Conservation (phyloP, 2,329 filamentous ascomycete genomes). For the Hymenoscyphus repandus region DNA sequence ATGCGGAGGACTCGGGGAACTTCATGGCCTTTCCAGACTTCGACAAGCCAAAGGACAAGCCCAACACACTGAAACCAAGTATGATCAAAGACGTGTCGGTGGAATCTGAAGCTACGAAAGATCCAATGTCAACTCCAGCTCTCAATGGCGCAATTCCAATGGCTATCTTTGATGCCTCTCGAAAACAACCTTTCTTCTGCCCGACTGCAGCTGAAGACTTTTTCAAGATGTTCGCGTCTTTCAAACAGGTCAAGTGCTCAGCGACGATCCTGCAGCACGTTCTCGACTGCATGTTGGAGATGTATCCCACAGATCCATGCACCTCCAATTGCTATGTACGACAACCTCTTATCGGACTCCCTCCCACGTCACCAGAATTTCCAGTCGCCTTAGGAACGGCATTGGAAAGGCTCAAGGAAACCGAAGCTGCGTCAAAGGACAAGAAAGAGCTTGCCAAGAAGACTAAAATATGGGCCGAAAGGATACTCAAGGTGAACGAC, state of each 20-base stretch:
- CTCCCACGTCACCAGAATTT: conserved; percentile 61
- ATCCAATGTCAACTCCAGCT: conserved; percentile 60
- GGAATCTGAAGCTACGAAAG: conserved; percentile 34
- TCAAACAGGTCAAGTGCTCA: conserved; percentile 60
- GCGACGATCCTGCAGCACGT: conserved; percentile 68
- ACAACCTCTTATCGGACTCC: conserved; percentile 63
- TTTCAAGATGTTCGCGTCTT: conserved; percentile 72
- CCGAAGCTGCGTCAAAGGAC: conserved; percentile 40
- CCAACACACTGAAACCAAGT: conserved; percentile 39
- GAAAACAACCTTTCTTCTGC: conserved; percentile 69
- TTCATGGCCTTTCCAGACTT: conserved; percentile 52
- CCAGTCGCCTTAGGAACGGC: conserved; percentile 63
- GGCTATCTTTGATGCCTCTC: conserved; percentile 83
- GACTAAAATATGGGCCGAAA: conserved; percentile 49
- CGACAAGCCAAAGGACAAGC: conserved; percentile 16
- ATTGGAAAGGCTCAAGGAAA: conserved; percentile 55
- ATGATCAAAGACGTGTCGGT: conserved; percentile 50
- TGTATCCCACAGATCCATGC: conserved; percentile 54
- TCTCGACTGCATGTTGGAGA: conserved; percentile 55
- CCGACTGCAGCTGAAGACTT: conserved; percentile 65
- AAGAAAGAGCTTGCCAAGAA: conserved; percentile 42
- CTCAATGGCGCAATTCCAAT: conserved; percentile 90
- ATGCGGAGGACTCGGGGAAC: conserved; percentile 38
- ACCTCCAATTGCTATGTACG: conserved; percentile 68
- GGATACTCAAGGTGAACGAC: conserved; percentile 42